These are phyloP conservation scores for Talaromyces proteolyticus DNA, from an alignment of 495 filamentous ascomycete genomes.

Conservation along the genomic window DNA sequence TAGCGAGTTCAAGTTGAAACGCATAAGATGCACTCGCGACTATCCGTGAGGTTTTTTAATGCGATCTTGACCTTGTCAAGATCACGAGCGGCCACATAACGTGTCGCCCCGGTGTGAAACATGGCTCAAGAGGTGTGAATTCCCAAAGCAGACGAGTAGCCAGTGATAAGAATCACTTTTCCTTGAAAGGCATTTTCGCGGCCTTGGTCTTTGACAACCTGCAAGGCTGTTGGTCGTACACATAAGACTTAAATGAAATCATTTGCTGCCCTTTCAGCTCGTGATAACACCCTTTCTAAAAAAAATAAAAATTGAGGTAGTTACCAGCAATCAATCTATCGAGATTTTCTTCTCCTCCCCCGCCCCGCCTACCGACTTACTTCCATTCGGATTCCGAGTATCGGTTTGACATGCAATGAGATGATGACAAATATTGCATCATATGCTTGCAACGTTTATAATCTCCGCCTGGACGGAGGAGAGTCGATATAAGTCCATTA, in stretches of 20 bases:
- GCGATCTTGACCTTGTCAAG: not conserved
- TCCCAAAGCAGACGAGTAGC: not conserved
- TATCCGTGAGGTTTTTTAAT: not conserved
- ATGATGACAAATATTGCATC: not conserved
- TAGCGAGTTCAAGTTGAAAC: not conserved
- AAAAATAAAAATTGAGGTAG: too few species aligned
- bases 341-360: too few species aligned
- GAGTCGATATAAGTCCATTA: not conserved
- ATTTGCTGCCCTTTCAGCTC: not conserved
- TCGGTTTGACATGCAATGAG: not conserved
- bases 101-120: not conserved
- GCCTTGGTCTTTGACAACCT: not conserved
- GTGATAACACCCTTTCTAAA: too few species aligned
- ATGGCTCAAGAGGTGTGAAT: not conserved
- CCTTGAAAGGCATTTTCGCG: not conserved
- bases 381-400: not conserved
- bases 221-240: not conserved
- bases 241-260: not conserved
- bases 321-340: too few species aligned
- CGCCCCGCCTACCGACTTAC: too few species aligned
- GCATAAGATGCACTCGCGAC: not conserved
- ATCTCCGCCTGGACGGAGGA: not conserved
- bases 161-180: not conserved
- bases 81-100: not conserved
- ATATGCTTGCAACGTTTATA: not conserved